A percentile compares a stretch with the other conserved stretches of the same genome.
Evolutionary conservation across 306 rosid genomes (phyloP).

Genomic region (Fragaria ananassa): DNA sequence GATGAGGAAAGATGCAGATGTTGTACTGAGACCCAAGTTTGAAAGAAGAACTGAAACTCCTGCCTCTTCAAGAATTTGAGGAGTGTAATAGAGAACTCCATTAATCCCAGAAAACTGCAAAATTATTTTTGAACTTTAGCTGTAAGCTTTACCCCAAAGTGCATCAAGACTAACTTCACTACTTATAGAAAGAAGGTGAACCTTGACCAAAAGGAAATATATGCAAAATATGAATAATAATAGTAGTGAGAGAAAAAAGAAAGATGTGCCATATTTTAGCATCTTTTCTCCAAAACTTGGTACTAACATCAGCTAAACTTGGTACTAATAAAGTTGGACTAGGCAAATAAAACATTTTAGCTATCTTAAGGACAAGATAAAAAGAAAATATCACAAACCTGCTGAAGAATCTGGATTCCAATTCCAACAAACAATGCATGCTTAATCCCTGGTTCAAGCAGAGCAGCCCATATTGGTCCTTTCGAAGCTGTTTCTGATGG

Average conservation of each 20-base stretch:
- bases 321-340: background rate
- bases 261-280: background rate
- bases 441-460: conserved; percentile 75
- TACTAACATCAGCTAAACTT: background rate
- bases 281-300: no score
- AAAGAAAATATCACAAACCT: conserved; percentile 40
- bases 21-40: conserved; percentile 50
- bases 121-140: conserved; percentile 1
- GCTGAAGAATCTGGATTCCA: conserved; percentile 83
- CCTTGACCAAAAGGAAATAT: background rate
- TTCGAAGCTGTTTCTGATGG: conserved; percentile 65
- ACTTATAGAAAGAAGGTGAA: background rate
- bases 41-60: conserved; percentile 75
- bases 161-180: background rate
- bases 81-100: conserved; percentile 87
- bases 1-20: conserved; percentile 67
- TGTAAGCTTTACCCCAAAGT: conserved; percentile 9
- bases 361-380: background rate
- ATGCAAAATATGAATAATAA: background rate
- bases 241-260: background rate
- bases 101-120: conserved; percentile 77
- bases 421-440: conserved; percentile 71
- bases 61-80: conserved; percentile 81
- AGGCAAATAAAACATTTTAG: background rate
- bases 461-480: conserved; percentile 65